A percentile compares a stretch with the other conserved stretches of the same genome.
These are phyloP conservation scores for Batrachochytrium dendrobatidis DNA, from an alignment of 371 early-diverging fungal species.

Conservation along the genomic window DNA sequence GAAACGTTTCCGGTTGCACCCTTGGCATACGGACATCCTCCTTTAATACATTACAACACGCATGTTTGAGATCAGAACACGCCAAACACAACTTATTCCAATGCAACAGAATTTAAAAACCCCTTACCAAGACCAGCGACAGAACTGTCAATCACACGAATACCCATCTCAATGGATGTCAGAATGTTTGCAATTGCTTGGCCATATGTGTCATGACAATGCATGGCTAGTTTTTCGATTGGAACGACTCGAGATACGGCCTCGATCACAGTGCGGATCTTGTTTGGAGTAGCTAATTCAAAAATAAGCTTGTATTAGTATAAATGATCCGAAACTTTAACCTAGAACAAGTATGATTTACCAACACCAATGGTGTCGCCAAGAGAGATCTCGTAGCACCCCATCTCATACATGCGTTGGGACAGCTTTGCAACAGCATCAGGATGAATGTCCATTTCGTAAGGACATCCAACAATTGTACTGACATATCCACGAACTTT, in stretches of 20 bases:
- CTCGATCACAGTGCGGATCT: slow-evolving; percentile 62
- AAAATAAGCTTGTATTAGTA: neutral
- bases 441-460: slow-evolving; percentile 74
- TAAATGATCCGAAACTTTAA: neutral
- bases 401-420: slow-evolving; percentile 70
- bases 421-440: slow-evolving; percentile 68
- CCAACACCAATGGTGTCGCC: slow-evolving; percentile 97
- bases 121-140: slow-evolving; percentile 74
- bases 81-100: neutral
- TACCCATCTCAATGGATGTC: slow-evolving; percentile 51
- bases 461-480: slow-evolving; percentile 92
- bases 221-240: slow-evolving; percentile 74
- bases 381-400: slow-evolving; percentile 94
- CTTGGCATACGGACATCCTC: slow-evolving; percentile 95
- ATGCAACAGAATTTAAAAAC: neutral
- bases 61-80: neutral
- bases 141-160: slow-evolving; percentile 87
- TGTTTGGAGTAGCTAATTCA: slow-evolving; percentile 42
- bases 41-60: no score
- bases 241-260: slow-evolving; percentile 68
- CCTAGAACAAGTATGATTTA: slow-evolving; percentile 4
- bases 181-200: slow-evolving; percentile 93
- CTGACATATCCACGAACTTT: slow-evolving; percentile 87
- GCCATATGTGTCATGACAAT: slow-evolving; percentile 97
- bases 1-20: slow-evolving; percentile 96